phyloP scores from a whole-genome alignment of 441 rosid genomes.

The Bruguiera hainesii region DNA sequence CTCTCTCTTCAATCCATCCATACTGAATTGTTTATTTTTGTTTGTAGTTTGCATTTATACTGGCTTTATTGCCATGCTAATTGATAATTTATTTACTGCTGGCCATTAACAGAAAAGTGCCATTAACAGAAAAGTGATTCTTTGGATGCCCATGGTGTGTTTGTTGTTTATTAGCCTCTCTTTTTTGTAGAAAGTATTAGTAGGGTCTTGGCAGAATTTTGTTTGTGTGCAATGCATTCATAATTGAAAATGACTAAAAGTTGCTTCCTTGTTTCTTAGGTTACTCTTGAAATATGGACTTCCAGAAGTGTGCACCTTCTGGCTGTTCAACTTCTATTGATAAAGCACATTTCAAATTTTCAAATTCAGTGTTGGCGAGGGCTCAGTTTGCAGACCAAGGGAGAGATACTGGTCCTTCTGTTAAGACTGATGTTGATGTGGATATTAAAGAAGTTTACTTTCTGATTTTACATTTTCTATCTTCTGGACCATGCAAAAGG shows the following conservation, averaged over 20 bases:
- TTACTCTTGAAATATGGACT: slow-evolving; percentile 48
- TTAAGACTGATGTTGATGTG: slow-evolving; percentile 48
- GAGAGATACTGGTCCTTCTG: slow-evolving; percentile 32
- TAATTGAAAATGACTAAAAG: slow-evolving; percentile 11
- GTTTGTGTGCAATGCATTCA: background rate
- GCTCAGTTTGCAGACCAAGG: slow-evolving; percentile 41
- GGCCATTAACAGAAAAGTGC: background rate
- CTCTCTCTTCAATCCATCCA: too few species aligned
- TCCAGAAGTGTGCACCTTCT: slow-evolving; percentile 49
- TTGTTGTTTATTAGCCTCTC: background rate
- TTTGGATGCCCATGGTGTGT: background rate
- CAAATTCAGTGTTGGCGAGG: slow-evolving; percentile 43
- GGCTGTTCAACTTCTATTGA: slow-evolving; percentile 40
- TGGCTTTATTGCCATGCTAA: too few species aligned
- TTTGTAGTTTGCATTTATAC: too few species aligned
- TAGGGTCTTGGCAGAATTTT: background rate
- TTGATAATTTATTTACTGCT: too few species aligned
- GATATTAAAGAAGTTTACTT: slow-evolving; percentile 92
- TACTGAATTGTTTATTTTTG: too few species aligned
- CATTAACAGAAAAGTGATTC: background rate
- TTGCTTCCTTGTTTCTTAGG: slow-evolving; percentile 34
- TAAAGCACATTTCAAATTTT: slow-evolving; percentile 42
- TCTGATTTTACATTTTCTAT: slow-evolving; percentile 84
- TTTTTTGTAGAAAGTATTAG: background rate
- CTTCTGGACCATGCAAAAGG: slow-evolving; percentile 83